Conservation (phyloP, 2,329 filamentous ascomycete species). For the Biscogniauxia mediterranea region DNA sequence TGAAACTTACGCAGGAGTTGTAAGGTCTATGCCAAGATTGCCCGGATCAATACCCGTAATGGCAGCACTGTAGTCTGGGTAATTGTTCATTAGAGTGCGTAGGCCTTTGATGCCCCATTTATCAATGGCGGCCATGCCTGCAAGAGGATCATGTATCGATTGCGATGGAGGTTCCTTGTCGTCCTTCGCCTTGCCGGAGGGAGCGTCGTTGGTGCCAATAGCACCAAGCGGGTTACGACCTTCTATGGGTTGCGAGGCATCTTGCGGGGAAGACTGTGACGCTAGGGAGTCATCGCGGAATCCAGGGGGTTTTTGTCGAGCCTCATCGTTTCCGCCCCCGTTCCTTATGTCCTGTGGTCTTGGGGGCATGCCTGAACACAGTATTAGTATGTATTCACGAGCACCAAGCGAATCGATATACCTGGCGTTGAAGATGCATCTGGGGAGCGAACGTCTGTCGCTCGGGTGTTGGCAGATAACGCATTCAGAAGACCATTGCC, state of each 20-base stretch:
- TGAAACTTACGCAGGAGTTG: conserved; percentile 53
- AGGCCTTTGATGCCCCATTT: conserved; percentile 66
- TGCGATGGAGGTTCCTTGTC: conserved; percentile 39
- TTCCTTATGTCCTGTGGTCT: conserved; percentile 45
- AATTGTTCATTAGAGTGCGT: conserved; percentile 62
- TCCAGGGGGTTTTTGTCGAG: conserved; percentile 43
- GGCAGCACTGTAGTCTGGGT: conserved; percentile 60
- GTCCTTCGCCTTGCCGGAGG: conserved; percentile 41
- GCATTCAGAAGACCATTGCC: conserved; percentile 64
- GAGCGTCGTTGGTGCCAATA: conserved; percentile 44
- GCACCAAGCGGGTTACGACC: conserved; percentile 43
- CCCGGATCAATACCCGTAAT: conserved; percentile 59
- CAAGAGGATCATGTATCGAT: conserved; percentile 55
- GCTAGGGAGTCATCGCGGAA: conserved; percentile 44
- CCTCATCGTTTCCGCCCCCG: conserved; percentile 41
- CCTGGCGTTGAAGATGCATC: conserved; percentile 40
- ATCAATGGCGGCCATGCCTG: conserved; percentile 60
- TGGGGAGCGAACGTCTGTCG: conserved; percentile 49
- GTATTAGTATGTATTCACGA: conserved; percentile 22
- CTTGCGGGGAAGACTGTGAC: conserved; percentile 35
- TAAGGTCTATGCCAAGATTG: conserved; percentile 57
- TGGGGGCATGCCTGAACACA: conserved; percentile 32
- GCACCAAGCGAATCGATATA: conserved; percentile 17
- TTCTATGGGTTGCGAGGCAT: conserved; percentile 35
- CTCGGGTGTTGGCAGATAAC: conserved; percentile 57